Evolutionary conservation across 208 protist genomes (phyloP).

Genomic region (Acanthamoeba culbertsoni): DNA sequence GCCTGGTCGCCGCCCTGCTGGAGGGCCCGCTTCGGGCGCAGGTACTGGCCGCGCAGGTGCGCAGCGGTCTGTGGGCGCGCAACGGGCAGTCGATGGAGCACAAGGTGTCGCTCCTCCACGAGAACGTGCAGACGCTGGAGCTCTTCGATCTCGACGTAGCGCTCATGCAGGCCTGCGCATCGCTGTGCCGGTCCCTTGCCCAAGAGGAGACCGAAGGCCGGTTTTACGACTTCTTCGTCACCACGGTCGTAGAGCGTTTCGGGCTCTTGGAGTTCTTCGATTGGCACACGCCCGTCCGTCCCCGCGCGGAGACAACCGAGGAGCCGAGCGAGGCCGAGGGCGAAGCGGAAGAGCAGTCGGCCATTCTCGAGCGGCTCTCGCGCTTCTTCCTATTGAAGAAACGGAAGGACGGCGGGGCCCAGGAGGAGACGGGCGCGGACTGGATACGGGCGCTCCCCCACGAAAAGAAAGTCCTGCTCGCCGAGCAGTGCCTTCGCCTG

Average conservation of each 20-base stretch:
- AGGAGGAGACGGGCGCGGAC: not conserved
- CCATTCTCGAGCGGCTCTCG: not conserved
- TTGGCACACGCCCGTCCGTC: too few species aligned
- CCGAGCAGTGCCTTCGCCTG: not conserved
- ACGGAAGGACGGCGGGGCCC: not conserved
- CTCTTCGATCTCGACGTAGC: slow-evolving; percentile 21
- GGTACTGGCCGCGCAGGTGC: slow-evolving; percentile 28
- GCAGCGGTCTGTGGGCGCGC: not conserved
- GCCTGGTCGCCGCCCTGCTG: not conserved
- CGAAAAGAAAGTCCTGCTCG: not conserved
- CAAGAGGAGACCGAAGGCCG: not conserved
- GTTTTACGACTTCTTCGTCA: slow-evolving; percentile 34
- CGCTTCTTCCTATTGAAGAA: not conserved
- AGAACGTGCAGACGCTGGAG: slow-evolving; percentile 1
- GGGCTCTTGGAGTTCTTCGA: slow-evolving; percentile 37
- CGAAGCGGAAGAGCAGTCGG: not conserved
- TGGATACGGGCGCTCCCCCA: not conserved
- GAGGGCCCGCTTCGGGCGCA: slow-evolving; percentile 4
- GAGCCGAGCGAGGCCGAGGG: not conserved
- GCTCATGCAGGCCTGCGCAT: slow-evolving; percentile 14
- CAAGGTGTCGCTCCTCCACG: not conserved
- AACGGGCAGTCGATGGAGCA: slow-evolving; percentile 21
- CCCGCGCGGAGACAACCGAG: not conserved
- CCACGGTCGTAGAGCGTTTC: not conserved
- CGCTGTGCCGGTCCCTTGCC: not conserved